phyloP scores from a whole-genome alignment of 257 asterid species.

The Rauvolfia tetraphylla region DNA sequence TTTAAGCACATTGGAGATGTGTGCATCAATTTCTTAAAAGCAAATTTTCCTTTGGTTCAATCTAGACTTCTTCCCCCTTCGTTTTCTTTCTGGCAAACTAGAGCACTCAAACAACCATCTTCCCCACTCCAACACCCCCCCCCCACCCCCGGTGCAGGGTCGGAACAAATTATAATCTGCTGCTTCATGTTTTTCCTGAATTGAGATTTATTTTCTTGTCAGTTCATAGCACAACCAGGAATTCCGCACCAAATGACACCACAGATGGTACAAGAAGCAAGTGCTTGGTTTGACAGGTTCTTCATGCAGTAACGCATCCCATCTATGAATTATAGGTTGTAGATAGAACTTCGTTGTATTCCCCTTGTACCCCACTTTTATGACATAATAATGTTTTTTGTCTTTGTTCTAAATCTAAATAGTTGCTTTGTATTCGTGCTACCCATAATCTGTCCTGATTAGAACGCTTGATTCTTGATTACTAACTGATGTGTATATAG shows the following conservation, averaged over 20 bases:
- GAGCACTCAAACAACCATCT: neutral
- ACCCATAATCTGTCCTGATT: too few relatives aligned
- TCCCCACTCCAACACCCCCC: too few relatives aligned
- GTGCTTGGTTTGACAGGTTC: constrained; percentile 62
- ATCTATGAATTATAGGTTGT: neutral
- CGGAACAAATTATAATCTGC: neutral
- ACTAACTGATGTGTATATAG: too few relatives aligned
- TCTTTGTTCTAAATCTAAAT: too few relatives aligned
- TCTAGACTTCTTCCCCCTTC: neutral
- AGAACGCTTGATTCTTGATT: too few relatives aligned
- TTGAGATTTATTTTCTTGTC: constrained; percentile 10
- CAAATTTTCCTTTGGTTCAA: too few relatives aligned
- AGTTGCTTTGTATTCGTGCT: too few relatives aligned
- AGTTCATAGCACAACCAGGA: constrained; percentile 63
- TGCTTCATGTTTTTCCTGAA: neutral
- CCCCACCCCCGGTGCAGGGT: too few relatives aligned
- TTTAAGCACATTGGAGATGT: neutral
- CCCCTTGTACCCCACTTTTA: neutral
- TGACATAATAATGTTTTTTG: neutral
- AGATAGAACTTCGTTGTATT: neutral
- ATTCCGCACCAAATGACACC: constrained; percentile 73
- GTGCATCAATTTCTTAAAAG: neutral
- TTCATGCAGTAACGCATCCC: neutral
- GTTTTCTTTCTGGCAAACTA: too few relatives aligned
- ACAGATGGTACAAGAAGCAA: constrained; percentile 75